These are phyloP conservation scores for Annona squamosa DNA, from an alignment of 164 flowering plant genomes.

Conservation along the genomic window DNA sequence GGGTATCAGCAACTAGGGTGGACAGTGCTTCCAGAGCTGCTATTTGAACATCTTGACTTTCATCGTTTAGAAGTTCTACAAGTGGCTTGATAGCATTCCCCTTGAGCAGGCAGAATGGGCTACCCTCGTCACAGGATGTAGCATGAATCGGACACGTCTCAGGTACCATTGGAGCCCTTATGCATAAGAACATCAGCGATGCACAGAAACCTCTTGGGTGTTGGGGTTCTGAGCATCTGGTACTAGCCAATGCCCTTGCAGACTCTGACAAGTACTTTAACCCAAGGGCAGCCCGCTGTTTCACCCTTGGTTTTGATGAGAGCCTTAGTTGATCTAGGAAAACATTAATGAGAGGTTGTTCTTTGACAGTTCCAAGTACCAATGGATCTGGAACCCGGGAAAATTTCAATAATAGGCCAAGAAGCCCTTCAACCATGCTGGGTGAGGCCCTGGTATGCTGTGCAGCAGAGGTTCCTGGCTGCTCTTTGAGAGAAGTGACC, in stretches of 20 bases:
- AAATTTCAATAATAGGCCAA: conserved; percentile 46
- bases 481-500: conserved; percentile 30
- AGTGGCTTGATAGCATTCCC: conserved; percentile 42
- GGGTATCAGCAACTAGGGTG: conserved; percentile 29
- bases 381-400: conserved; percentile 27
- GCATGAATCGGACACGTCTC: conserved; percentile 41
- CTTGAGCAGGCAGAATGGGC: conserved; percentile 39
- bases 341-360: conserved; percentile 29
- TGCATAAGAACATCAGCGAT: conserved; percentile 30
- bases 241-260: conserved; percentile 12
- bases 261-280: conserved; percentile 45
- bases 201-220: conserved; percentile 35
- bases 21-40: conserved; percentile 48
- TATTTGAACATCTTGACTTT: conserved; percentile 37
- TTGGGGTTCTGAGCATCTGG: conserved; percentile 24
- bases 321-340: conserved; percentile 30
- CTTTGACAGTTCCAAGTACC: conserved; percentile 25
- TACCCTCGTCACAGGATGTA: conserved; percentile 31
- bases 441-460: conserved; percentile 22
- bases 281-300: conserved; percentile 43
- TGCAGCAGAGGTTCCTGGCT: conserved; percentile 10
- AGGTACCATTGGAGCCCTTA: conserved; percentile 23
- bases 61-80: conserved; percentile 33
- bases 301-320: conserved; percentile 33
- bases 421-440: conserved; percentile 48